These are phyloP conservation scores for Termitomyces eurrhizus DNA, from an alignment of 768 basidiomycete species.

Conservation along the genomic window DNA sequence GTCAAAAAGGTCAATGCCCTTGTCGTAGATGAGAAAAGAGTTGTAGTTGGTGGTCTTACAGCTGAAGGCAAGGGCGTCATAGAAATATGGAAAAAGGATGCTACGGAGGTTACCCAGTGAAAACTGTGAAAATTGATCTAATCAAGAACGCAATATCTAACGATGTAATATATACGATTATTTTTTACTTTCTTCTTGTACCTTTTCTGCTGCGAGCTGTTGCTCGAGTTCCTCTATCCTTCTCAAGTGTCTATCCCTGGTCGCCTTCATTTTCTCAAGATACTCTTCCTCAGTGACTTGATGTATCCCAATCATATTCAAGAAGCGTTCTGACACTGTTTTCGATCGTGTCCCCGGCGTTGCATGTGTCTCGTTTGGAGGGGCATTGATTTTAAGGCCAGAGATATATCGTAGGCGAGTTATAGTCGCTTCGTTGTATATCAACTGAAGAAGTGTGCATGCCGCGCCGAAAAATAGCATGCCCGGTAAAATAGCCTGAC, in stretches of 20 bases:
- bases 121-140: neutral
- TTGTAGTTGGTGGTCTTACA: slow-evolving; percentile 62
- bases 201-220: slow-evolving; percentile 32
- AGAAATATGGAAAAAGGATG: slow-evolving; percentile 51
- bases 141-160: neutral
- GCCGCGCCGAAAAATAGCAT: slow-evolving; percentile 53
- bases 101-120: neutral
- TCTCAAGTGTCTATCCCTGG: slow-evolving; percentile 49
- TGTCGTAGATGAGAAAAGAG: slow-evolving; percentile 38
- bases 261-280: slow-evolving; percentile 50
- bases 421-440: slow-evolving; percentile 66
- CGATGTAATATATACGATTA: neutral
- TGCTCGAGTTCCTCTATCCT: slow-evolving; percentile 58
- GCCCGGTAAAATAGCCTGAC: slow-evolving; percentile 52
- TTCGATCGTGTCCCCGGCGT: neutral
- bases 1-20: slow-evolving; percentile 68
- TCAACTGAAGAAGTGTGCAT: slow-evolving; percentile 62
- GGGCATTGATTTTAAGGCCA: slow-evolving; percentile 23
- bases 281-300: slow-evolving; percentile 74
- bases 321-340: slow-evolving; percentile 35
- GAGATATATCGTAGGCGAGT: slow-evolving; percentile 56
- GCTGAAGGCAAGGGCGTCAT: slow-evolving; percentile 55
- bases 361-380: slow-evolving; percentile 13
- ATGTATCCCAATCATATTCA: slow-evolving; percentile 46
- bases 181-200: slow-evolving; percentile 18